Evolutionary conservation across 164 flowering plant genomes (phyloP), one percentile per base, ranked within the genome.

Genomic region (Aristolochia californica): DNA sequence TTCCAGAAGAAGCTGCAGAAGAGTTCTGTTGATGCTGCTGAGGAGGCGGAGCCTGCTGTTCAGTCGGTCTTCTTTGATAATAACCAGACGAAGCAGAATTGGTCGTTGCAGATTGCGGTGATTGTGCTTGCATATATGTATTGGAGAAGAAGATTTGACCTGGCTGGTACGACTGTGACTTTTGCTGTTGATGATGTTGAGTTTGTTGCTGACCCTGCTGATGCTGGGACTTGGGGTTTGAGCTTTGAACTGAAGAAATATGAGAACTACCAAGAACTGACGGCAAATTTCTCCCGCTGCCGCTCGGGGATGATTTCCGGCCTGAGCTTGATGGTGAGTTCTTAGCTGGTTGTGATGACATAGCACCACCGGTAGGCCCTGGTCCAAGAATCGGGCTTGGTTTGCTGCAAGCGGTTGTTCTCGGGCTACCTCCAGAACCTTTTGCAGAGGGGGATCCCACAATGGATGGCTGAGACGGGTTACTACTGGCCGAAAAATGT

Each of bases 391-490:
- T 15, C 21, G 55, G 81, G 20, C 72, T 73, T 47, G 63, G 44
- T 62, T 81, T 88, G 68, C 62, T 77, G 22, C 76, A 72, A 18
- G 78, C 44, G 16, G 83, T 58, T 21, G 81, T 78, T 64, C 87
- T 83, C 0, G 98, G 91, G 76, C 88, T 80, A n/a, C 88, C 88
- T 52, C 87, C 80, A 5, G 82, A 75, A 69, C 80, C 66, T 60
- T 79, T 85, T 8, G 90, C 64, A 14, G 96, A 74, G 4, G 95
- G 90, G 17, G 97, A 87, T 9, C 83, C 87, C 13, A 81, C 88
- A 48, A 71, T 66, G 30, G 94, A 78, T 45, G 80, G 22, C 23
- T 27, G 76, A 9, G 87, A 60, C 58, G 77, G 87, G 57, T 62
- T 75, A 43, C 59, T 63, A 25, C 9, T 34, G 40, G 48, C 64